These are phyloP conservation scores for Megacollybia marginata DNA, from an alignment of 768 basidiomycete species.

Conservation along the genomic window DNA sequence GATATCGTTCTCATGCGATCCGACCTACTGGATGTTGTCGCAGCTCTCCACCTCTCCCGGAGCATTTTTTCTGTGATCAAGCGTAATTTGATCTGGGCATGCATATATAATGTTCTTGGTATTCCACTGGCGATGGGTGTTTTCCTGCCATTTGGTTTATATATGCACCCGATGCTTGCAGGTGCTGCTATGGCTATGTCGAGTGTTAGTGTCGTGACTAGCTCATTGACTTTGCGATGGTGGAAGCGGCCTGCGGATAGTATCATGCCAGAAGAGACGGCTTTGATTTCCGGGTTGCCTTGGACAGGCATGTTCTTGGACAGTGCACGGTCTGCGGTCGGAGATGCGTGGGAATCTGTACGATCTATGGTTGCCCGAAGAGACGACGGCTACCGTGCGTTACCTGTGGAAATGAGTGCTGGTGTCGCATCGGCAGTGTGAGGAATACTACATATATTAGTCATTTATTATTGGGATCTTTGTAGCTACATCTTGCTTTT, in stretches of 20 bases:
- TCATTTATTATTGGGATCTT: background rate
- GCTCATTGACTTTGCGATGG: constrained; percentile 78
- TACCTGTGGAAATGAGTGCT: constrained; percentile 61
- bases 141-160: constrained; percentile 84
- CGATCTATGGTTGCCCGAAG: constrained; percentile 32
- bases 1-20: constrained; percentile 98
- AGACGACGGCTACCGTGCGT: constrained; percentile 54
- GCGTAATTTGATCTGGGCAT: constrained; percentile 94
- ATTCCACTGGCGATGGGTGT: constrained; percentile 98
- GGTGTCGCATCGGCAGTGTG: background rate
- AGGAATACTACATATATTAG: background rate
- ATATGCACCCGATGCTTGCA: constrained; percentile 97
- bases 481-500: background rate
- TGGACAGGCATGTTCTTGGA: constrained; percentile 44
- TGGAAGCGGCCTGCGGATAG: constrained; percentile 71
- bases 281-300: constrained; percentile 28
- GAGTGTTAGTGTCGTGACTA: constrained; percentile 90
- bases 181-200: constrained; percentile 99
- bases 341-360: constrained; percentile 33
- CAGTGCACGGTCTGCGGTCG: constrained; percentile 31
- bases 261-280: constrained; percentile 57
- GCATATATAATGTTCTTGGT: constrained; percentile 86
- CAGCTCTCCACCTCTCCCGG: constrained; percentile 85
- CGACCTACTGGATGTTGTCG: constrained; percentile 95
- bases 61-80: constrained; percentile 86